phyloP scores from a whole-genome alignment of 495 filamentous ascomycete genomes.

The Neurospora discreta region DNA sequence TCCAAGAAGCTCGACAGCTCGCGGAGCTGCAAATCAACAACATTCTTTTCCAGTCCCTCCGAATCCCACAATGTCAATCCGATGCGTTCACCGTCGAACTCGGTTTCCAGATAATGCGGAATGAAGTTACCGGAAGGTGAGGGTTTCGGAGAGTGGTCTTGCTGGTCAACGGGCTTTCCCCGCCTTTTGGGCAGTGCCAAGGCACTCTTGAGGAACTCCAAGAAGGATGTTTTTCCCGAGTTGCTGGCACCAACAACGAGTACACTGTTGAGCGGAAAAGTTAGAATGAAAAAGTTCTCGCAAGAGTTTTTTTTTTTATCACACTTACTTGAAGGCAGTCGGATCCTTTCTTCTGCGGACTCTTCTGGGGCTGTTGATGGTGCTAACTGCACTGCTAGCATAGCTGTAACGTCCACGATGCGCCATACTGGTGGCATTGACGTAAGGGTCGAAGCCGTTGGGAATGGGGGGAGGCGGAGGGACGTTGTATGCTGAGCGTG shows the following conservation, averaged over 20 bases:
- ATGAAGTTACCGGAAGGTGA: slow-evolving; percentile 54
- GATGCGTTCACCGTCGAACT: slow-evolving; percentile 84
- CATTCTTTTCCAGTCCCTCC: slow-evolving; percentile 80
- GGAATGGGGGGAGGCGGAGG: slow-evolving; percentile 44
- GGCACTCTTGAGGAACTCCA: slow-evolving; percentile 84
- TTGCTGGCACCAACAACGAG: slow-evolving; percentile 81
- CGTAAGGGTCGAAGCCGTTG: slow-evolving; percentile 59
- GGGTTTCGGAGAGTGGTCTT: slow-evolving; percentile 40
- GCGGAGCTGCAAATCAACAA: slow-evolving; percentile 86
- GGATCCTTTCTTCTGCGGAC: slow-evolving; percentile 92
- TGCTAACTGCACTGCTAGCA: slow-evolving; percentile 82
- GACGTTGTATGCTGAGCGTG: slow-evolving; percentile 20
- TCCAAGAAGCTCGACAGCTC: slow-evolving; percentile 88
- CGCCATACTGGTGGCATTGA: slow-evolving; percentile 86
- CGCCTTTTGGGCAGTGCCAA: slow-evolving; percentile 76
- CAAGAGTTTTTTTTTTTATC: too few species aligned
- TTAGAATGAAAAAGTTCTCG: not conserved
- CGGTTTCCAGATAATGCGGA: slow-evolving; percentile 84
- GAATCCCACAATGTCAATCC: slow-evolving; percentile 96
- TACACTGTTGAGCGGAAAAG: slow-evolving; percentile 44
- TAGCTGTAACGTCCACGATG: slow-evolving; percentile 95
- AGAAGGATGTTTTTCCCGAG: slow-evolving; percentile 92
- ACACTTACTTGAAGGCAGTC: slow-evolving; percentile 90
- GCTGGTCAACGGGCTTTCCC: slow-evolving; percentile 35
- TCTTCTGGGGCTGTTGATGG: slow-evolving; percentile 86